Evolutionary conservation across 306 rosid genomes (phyloP), one percentile per base, ranked within the genome.

Genomic region (Fragaria nilgerrensis): DNA sequence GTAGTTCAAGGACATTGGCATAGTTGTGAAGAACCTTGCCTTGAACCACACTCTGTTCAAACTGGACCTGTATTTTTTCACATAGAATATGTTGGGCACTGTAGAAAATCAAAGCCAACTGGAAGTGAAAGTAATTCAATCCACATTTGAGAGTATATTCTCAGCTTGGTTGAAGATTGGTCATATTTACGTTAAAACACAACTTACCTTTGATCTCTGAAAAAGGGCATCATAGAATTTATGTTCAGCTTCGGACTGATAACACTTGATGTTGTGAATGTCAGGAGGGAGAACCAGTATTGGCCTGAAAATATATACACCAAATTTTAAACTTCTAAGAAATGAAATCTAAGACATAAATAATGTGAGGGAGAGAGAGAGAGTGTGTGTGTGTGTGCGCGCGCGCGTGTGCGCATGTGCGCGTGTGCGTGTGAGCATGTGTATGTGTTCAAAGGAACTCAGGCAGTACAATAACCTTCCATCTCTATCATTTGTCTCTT

Each of bases 21-120:
- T 88, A 91, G 84, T 93, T 87, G 81, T 87, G 86, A 48, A 93
- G 88, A 81, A 93, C 93, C 77, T 91, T 91, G 56, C 98, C 96
- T 91, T 87, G 89, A 32, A 88, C 96, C 62, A 93, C 90, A 82
- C 87, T 91, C 77, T 89, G 89, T 67, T 91, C 98, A 78, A 91
- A 93, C 73, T 89, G 92, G 52, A 85, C 80, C 98, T 93, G 92
- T 84, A 82, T 34, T 68, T 75, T 64, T 50, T n/a, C 29, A 75
- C 39, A 78, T 19, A 23, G 29, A 75, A 49, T 74, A 73, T 69
- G 66, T 76, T 41, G 23, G 65, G 76, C 15, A 58, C 43, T 14
- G 32, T 15, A 23, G 61, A n/a, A 55, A 55, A 55, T 20, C 61
- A n/a, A 55, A 55, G 25, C 61, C 12, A 55, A 55, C 27, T 8